Evolutionary conservation across 2,329 filamentous ascomycete species (phyloP), one percentile per base, ranked within the genome.

Genomic region (Fusarium lateritium): DNA sequence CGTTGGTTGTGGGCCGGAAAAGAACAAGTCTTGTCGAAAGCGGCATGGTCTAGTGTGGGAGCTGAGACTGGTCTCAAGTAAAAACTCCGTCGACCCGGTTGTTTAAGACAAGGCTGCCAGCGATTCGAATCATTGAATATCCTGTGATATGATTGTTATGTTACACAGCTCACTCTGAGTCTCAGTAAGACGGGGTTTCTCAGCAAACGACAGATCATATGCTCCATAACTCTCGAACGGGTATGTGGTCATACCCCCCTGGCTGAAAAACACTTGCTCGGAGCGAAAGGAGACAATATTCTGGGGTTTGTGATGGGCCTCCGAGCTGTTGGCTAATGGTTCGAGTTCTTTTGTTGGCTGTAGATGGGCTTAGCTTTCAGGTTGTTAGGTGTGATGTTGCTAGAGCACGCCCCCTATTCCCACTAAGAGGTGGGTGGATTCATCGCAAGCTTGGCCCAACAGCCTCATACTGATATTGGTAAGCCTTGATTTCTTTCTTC

Each of bases 321-420:
- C 13, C 24, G 21, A n/a, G 17, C 28, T 44, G 33, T 42, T 36
- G 19, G 19, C 19, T 19, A 19, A 19, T 19, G 19, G 19, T 19
- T 19, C 19, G 19, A 19, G 19, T 19, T 19, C 19, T 19, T 19
- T 19, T 19, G 19, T 19, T 63, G 50, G 58, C 17, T 34, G 42
- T 11, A 19, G 10, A 56, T 19, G 15, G 21, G 13, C 22, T 44
- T 22, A 19, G 19, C 19, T 19, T 19, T 19, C 19, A 19, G 19
- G 19, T 19, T 19, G 19, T 31, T 28, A 22, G 31, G 43, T 50
- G 42, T 56, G 33, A 38, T 42, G 49, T 40, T 28, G 22, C 45
- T 62, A 24, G 34, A 62, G 28, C 42, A 62, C 33, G 11, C 26
- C 36, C 43, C 60, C 58, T 63, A 56, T 63, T 51, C 56, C 45